Evolutionary conservation across 495 filamentous ascomycete species (phyloP), one percentile per base, ranked within the genome.

Genomic region (Lindgomyces ingoldianus): DNA sequence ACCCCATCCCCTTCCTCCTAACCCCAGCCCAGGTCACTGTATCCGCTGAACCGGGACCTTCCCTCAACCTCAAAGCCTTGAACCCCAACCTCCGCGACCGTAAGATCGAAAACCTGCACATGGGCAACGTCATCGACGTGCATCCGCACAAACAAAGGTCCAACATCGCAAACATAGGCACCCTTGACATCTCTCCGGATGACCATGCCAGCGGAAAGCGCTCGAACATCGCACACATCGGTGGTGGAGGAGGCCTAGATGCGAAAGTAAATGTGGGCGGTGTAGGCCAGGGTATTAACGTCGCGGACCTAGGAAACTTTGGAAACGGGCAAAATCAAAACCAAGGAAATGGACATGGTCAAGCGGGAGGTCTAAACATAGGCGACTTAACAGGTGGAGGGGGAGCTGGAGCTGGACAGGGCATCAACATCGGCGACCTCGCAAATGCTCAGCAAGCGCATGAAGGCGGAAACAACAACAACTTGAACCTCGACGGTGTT

Each of bases 391-490:
- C 8, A 47, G 21, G 21, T 4, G 16, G 8, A 47, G 44, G 16
- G 18, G 16, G 4, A 47, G n/a, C 6, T n/a, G 44, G 33, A 47
- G 44, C 36, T 42, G 9, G 33, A 39, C 45, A 48, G 18, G n/a
- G 33, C 14, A 4, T 24, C 49, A 53, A 53, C 18, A 53, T 53
- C 26, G 49, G 49, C 22, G 49, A 53, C 18, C 49, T 53, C 49
- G 21, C 49, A 9, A 25, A 9, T 18, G 14, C 14, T 3, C 21
- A 30, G 25, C 11, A 53, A 4, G 49, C 12, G 19, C 21, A 53
- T 24, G 14, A 18, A 53, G 45, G 49, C 22, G 49, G 33, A 29
- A 19, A 47, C 44, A 18, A n/a, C 16, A 24, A 47, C 44, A 47
- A 42, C 36, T n/a, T 42, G 36, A 42, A 9, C 46, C n/a, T 52